Evolutionary conservation across 2,329 filamentous ascomycete genomes (phyloP).

Genomic region (Xylaria sp.): DNA sequence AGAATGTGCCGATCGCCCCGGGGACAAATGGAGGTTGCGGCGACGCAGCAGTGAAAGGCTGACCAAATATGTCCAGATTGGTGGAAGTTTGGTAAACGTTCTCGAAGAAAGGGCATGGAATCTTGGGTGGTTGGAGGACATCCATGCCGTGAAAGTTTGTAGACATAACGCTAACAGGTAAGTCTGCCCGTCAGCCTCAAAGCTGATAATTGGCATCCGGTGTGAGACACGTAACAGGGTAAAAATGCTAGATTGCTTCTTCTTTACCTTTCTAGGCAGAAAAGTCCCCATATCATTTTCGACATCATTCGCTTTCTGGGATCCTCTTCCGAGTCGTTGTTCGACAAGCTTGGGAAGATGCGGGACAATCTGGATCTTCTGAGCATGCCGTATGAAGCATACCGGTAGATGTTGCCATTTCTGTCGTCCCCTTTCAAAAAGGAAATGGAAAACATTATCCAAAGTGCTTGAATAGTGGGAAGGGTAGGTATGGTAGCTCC

Average conservation of each 20-base stretch:
- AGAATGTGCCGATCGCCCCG: conserved; percentile 7
- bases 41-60: conserved; percentile 4
- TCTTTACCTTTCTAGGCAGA: conserved; percentile 26
- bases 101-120: conserved; percentile 22
- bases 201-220: background rate
- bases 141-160: conserved; percentile 2
- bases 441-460: conserved; percentile 23
- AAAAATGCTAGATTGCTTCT: background rate
- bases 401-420: conserved; percentile 18
- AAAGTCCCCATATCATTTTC: conserved; percentile 16
- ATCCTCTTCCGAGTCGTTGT: background rate
- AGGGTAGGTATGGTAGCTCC: conserved; percentile 3
- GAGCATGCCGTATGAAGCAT: conserved; percentile 23
- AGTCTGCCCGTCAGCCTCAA: conserved; percentile 5
- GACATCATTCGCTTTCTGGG: conserved; percentile 14
- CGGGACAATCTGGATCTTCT: conserved; percentile 7
- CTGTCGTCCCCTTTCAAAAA: conserved; percentile 18
- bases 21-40: conserved; percentile 9
- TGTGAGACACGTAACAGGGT: background rate
- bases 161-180: background rate
- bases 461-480: conserved; percentile 21
- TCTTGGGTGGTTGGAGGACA: background rate
- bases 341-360: conserved; percentile 2
- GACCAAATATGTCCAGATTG: conserved; percentile 13
- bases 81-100: background rate